Base-by-base conservation (phyloP, 2,329 filamentous ascomycete species). In the Aspergillus fischeri region DNA sequence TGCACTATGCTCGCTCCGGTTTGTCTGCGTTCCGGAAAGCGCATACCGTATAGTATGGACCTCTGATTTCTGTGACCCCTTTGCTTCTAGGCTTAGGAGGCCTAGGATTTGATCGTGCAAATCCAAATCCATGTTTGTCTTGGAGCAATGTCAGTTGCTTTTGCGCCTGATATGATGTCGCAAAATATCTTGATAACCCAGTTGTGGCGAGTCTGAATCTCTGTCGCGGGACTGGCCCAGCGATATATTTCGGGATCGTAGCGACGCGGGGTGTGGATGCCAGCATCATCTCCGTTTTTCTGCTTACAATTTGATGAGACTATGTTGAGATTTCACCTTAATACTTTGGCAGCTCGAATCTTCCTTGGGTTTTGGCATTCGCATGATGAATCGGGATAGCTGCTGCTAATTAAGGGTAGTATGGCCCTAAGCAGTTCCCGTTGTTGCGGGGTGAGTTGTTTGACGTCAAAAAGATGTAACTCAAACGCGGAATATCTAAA, bases 11-110 rank as follows among this genome's bases (percentile, higher is more conserved):
- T 28, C 20, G 20, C 4, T 28, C 17, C 11, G 38, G 25, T 14
- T 45, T 28, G 9, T 32, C 17, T 20, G 7, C 9, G 2, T 20
- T 44, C 20, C 17, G 20, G 25, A 32, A 3, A 4, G 28, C 17
- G 27, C 68, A 52, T 70, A 73, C 80, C 0, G 79, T 79, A 65
- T 83, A 84, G 65, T 83, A 83, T 6, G 80, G 81, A 0, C 81
- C 81, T 32, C 81, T 73, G 55, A 83, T 84, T 66, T 84, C 81
- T 0, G 81, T 83, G 5, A 83, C 80, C 4, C 77, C 79, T 41
- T 71, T 76, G 4, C 65, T 75, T 28, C 81, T 72, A 3, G 81
- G 81, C 65, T 84, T 83, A 4, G 71, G 67, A 0, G 79, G 76
- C 14, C 75, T 67, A 0, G 73, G 73, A 53, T 83, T 84, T 28